These are phyloP conservation scores for Trichophyton equinum DNA, from an alignment of 2,329 filamentous ascomycete genomes.

Conservation along the genomic window DNA sequence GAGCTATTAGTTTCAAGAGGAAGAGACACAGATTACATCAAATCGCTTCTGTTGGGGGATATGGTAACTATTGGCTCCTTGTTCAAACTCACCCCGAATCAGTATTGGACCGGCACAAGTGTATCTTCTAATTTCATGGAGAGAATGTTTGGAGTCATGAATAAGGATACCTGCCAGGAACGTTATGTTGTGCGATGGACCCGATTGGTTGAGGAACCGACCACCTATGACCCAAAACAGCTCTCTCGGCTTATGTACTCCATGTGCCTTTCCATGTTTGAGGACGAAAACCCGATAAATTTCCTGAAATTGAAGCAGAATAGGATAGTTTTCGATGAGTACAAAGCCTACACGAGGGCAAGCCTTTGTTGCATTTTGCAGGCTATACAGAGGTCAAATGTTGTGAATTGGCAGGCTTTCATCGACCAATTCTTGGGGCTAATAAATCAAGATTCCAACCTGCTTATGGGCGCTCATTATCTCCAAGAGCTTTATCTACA, in stretches of 20 bases:
- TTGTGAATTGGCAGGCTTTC: conserved; percentile 12
- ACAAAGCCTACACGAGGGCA: conserved; percentile 17
- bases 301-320: conserved; percentile 6
- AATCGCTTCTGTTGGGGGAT: conserved; percentile 37
- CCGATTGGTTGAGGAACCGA: not conserved
- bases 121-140: conserved; percentile 19
- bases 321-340: conserved; percentile 1
- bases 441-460: conserved; percentile 12
- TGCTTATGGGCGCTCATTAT: conserved; percentile 15
- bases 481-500: conserved; percentile 21
- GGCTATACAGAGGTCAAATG: conserved; percentile 16
- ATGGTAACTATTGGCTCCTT: conserved; percentile 38
- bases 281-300: conserved; percentile 24
- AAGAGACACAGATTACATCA: conserved; percentile 23
- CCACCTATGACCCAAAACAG: conserved; percentile 24
- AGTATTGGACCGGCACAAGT: conserved; percentile 39
- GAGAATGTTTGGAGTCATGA: not conserved
- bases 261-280: conserved; percentile 38
- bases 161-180: not conserved
- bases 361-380: conserved; percentile 19
- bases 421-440: conserved; percentile 8
- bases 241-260: conserved; percentile 31
- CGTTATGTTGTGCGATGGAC: conserved; percentile 7
- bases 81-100: conserved; percentile 39
- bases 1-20: conserved; percentile 33